Evolutionary conservation across 306 rosid genomes (phyloP), one percentile per base, ranked within the genome.

Genomic region (Prunus armeniaca): DNA sequence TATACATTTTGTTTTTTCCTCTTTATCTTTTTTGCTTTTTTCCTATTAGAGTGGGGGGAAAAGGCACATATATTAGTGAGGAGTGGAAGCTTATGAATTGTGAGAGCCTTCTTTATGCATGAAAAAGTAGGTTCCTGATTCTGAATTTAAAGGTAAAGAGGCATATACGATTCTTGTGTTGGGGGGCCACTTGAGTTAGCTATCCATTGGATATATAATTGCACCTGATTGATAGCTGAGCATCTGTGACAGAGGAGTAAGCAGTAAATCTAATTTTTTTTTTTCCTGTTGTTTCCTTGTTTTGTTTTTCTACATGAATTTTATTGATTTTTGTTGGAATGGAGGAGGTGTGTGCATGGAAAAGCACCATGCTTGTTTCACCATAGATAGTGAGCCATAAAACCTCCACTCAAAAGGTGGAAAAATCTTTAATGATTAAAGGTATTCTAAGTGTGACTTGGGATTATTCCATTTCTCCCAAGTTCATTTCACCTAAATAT

Each of bases 121-220:
- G 46, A 50, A 83, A 85, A 84, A 82, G 85, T 79, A 87, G 86
- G 90, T 84, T 90, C 78, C 72, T 75, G 89, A 88, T 87, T 91
- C 93, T 88, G 76, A 83, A 84, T 84, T 82, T 69, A 69, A 84
- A 80, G 83, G 55, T 58, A 52, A 66, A 81, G 76, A 4, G 47
- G 46, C 9, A 60, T 63, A 50, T 87, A 86, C 80, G 83, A 86
- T 83, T 77, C 84, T 76, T 80, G 30, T 76, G 79, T 74, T 83
- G 92, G 82, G 86, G 65, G 77, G 81, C 79, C 78, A 65, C 61
- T 75, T 82, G 51, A 78, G 27, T 76, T 84, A 86, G 76, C 73
- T 46, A 84, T 79, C 86, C 84, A 81, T 68, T 77, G 78, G 82
- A 50, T 24, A 80, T 68, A 73, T 70, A 80, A 49, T 24, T 73